These are phyloP conservation scores for Leptodontidium sp. DNA, from an alignment of 2,329 filamentous ascomycete species.

Conservation along the genomic window DNA sequence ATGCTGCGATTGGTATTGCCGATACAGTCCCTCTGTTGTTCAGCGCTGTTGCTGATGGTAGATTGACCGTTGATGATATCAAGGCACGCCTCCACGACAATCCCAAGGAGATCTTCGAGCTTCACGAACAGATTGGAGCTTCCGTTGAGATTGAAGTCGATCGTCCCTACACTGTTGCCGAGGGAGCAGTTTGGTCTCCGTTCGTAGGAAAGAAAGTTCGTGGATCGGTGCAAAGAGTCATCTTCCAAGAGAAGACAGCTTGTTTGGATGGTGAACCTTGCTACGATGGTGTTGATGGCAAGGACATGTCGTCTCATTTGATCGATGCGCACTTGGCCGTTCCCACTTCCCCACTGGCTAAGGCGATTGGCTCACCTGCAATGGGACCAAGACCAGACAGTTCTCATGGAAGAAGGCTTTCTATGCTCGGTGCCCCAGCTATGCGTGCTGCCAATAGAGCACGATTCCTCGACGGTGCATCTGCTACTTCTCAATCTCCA, in stretches of 20 bases:
- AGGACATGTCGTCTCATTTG: conserved; percentile 78
- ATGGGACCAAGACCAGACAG: conserved; percentile 48
- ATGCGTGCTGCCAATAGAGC: conserved; percentile 49
- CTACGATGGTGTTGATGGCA: conserved; percentile 65
- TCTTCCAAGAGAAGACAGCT: conserved; percentile 76
- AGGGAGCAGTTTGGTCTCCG: conserved; percentile 69
- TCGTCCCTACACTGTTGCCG: conserved; percentile 68
- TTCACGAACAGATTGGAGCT: conserved; percentile 79
- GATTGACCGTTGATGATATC: conserved; percentile 77
- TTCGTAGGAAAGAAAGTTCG: conserved; percentile 74
- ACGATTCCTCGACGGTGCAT: conserved; percentile 48
- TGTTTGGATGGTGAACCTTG: conserved; percentile 76
- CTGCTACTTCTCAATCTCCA: conserved; percentile 46
- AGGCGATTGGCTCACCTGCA: conserved; percentile 49
- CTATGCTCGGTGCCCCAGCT: conserved; percentile 45
- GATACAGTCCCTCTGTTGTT: conserved; percentile 79
- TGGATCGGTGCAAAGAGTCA: conserved; percentile 77
- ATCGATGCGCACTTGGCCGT: conserved; percentile 50
- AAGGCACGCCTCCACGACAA: conserved; percentile 77
- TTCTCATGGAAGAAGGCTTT: conserved; percentile 47
- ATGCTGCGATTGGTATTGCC: conserved; percentile 71
- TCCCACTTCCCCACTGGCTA: conserved; percentile 65
- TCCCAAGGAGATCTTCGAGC: conserved; percentile 81
- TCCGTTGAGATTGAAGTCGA: conserved; percentile 80
- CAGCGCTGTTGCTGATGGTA: conserved; percentile 78